Conservation (phyloP, 2,329 filamentous ascomycete genomes). For the Colletotrichum sp. region DNA sequence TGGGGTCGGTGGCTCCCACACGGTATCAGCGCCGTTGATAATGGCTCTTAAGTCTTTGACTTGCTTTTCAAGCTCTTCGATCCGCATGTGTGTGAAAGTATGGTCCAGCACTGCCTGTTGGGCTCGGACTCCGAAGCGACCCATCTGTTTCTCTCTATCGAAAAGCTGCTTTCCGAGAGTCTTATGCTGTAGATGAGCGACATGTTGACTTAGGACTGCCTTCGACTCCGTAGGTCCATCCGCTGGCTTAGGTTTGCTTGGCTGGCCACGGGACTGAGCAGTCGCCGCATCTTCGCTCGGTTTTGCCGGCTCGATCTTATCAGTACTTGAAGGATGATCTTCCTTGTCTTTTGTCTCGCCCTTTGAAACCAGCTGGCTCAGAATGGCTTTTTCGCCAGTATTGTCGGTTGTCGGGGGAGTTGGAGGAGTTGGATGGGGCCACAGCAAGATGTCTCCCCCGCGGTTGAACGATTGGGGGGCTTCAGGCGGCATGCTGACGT, state of each 20-base stretch:
- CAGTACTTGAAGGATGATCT: not conserved
- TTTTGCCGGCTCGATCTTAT: not conserved
- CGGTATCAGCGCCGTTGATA: not conserved
- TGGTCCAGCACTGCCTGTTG: not conserved
- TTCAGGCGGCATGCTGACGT: not conserved
- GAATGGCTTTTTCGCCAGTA: not conserved
- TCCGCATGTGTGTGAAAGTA: not conserved
- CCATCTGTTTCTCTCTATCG: not conserved
- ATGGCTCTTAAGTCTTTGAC: not conserved
- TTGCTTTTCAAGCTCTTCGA: constrained; percentile 3
- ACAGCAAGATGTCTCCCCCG: not conserved
- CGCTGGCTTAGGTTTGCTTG: not conserved
- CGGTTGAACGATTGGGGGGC: not conserved
- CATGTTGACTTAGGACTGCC: not conserved
- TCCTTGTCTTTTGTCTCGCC: not conserved
- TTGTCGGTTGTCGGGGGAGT: not conserved
- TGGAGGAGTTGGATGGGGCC: not conserved
- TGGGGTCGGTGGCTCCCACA: not conserved
- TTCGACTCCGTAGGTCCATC: not conserved
- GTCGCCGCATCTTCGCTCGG: not conserved
- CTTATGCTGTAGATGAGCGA: not conserved
- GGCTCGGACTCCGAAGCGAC: not conserved
- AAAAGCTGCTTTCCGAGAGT: not conserved
- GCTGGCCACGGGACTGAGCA: not conserved
- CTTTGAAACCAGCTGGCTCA: not conserved